Evolutionary conservation across 2,329 filamentous ascomycete genomes (phyloP).

Genomic region (Claviceps digitariae): DNA sequence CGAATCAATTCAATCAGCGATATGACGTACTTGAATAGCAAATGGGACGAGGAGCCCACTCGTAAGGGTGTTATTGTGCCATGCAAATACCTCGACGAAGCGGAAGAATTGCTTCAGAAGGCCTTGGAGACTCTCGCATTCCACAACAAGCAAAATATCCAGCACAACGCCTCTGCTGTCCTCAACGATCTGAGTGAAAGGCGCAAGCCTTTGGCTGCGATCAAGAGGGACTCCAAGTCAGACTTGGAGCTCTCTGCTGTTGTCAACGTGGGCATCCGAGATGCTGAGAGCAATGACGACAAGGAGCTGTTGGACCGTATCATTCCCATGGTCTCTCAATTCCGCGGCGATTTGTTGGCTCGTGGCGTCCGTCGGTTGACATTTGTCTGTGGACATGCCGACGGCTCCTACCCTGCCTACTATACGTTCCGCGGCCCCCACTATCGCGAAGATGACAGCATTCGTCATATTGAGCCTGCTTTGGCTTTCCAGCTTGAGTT

Average conservation of each 20-base stretch:
- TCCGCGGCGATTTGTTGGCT: slow-evolving; percentile 70
- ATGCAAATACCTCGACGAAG: slow-evolving; percentile 86
- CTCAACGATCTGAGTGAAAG: slow-evolving; percentile 63
- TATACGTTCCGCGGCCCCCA: slow-evolving; percentile 92
- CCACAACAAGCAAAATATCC: slow-evolving; percentile 42
- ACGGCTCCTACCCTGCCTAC: slow-evolving; percentile 91
- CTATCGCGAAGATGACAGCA: slow-evolving; percentile 85
- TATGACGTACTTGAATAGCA: slow-evolving; percentile 73
- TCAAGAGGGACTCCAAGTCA: slow-evolving; percentile 23
- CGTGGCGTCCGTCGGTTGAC: slow-evolving; percentile 80
- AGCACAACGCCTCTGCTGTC: slow-evolving; percentile 38
- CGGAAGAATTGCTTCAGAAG: slow-evolving; percentile 71
- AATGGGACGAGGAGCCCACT: slow-evolving; percentile 60
- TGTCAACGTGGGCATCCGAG: slow-evolving; percentile 80
- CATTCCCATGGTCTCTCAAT: slow-evolving; percentile 58
- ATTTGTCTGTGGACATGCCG: slow-evolving; percentile 89
- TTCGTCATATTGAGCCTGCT: slow-evolving; percentile 92
- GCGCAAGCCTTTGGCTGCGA: slow-evolving; percentile 36
- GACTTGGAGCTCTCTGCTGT: slow-evolving; percentile 80
- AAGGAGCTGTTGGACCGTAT: slow-evolving; percentile 68
- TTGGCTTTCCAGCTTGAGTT: slow-evolving; percentile 98
- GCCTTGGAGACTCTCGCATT: slow-evolving; percentile 72
- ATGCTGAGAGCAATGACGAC: slow-evolving; percentile 74
- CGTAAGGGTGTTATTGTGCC: slow-evolving; percentile 92
- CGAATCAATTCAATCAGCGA: slow-evolving; percentile 92